Evolutionary conservation across 768 basidiomycete species (phyloP).

Genomic region (Panellus pusillus): DNA sequence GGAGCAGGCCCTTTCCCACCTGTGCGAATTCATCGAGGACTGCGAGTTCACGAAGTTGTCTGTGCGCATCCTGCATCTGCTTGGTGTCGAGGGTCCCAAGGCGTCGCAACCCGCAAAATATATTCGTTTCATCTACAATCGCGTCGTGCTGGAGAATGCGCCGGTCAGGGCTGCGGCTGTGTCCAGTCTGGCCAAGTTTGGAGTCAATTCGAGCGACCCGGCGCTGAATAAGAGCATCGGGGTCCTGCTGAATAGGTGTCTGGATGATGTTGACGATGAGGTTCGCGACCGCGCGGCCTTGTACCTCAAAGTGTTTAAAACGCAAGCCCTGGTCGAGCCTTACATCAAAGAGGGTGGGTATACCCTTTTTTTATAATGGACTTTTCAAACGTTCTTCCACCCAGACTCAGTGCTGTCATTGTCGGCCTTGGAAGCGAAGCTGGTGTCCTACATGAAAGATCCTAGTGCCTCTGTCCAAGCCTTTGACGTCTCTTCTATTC

Average conservation of each 20-base stretch:
- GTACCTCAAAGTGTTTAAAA: slow-evolving; percentile 84
- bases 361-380: neutral
- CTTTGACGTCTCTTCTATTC: slow-evolving; percentile 83
- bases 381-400: slow-evolving; percentile 1
- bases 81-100: slow-evolving; percentile 95
- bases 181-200: slow-evolving; percentile 93
- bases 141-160: slow-evolving; percentile 97
- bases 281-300: slow-evolving; percentile 96
- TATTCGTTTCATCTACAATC: slow-evolving; percentile 99
- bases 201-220: slow-evolving; percentile 80
- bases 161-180: slow-evolving; percentile 97
- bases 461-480: slow-evolving; percentile 65
- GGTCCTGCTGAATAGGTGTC: slow-evolving; percentile 87
- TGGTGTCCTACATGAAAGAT: slow-evolving; percentile 93
- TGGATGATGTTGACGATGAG: slow-evolving; percentile 99
- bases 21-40: slow-evolving; percentile 99
- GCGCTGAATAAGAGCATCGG: slow-evolving; percentile 81
- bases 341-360: slow-evolving; percentile 89
- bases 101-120: slow-evolving; percentile 97
- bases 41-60: slow-evolving; percentile 99
- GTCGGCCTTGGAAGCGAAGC: slow-evolving; percentile 83
- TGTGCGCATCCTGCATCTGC: slow-evolving; percentile 91
- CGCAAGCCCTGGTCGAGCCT: slow-evolving; percentile 74
- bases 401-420: slow-evolving; percentile 94
- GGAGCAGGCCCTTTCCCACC: slow-evolving; percentile 95